These are phyloP conservation scores for Casaregolazyma suthepensis DNA, from an alignment of 1,139 yeast genomes.

Conservation along the genomic window DNA sequence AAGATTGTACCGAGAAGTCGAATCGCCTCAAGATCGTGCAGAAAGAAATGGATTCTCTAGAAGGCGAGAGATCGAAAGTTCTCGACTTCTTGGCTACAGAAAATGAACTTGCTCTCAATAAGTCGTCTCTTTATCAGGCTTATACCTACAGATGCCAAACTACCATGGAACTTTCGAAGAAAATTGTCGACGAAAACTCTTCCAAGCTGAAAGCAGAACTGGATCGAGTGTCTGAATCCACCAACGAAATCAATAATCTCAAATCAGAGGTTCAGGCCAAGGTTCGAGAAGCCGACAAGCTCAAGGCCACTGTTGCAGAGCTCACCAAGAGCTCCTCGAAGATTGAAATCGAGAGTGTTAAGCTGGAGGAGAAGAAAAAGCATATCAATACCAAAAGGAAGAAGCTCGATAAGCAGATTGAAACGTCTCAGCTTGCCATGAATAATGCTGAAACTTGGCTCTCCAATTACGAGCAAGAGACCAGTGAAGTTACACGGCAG, in stretches of 20 bases:
- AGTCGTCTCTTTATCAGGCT: slow-evolving; percentile 54
- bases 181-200: slow-evolving; percentile 43
- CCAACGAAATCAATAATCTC: slow-evolving; percentile 35
- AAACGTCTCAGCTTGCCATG: slow-evolving; percentile 35
- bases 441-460: slow-evolving; percentile 45
- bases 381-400: slow-evolving; percentile 52
- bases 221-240: slow-evolving; percentile 39
- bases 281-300: slow-evolving; percentile 24
- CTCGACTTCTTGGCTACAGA: slow-evolving; percentile 60
- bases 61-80: slow-evolving; percentile 65
- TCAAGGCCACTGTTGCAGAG: slow-evolving; percentile 25
- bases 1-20: slow-evolving; percentile 74
- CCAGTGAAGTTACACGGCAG: slow-evolving; percentile 31
- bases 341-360: slow-evolving; percentile 45
- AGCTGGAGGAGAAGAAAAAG: slow-evolving; percentile 69
- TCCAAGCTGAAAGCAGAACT: slow-evolving; percentile 44
- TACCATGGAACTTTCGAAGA: slow-evolving; percentile 33
- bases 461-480: slow-evolving; percentile 41
- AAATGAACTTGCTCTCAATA: slow-evolving; percentile 50
- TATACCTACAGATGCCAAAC: slow-evolving; percentile 40
- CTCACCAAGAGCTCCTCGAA: slow-evolving; percentile 26
- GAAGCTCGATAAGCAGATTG: slow-evolving; percentile 50
- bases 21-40: slow-evolving; percentile 73
- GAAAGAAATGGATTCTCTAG: slow-evolving; percentile 65
- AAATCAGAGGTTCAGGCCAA: slow-evolving; percentile 37